Base-by-base conservation (phyloP, 2,329 filamentous ascomycete genomes). In the Colletotrichum horii region DNA sequence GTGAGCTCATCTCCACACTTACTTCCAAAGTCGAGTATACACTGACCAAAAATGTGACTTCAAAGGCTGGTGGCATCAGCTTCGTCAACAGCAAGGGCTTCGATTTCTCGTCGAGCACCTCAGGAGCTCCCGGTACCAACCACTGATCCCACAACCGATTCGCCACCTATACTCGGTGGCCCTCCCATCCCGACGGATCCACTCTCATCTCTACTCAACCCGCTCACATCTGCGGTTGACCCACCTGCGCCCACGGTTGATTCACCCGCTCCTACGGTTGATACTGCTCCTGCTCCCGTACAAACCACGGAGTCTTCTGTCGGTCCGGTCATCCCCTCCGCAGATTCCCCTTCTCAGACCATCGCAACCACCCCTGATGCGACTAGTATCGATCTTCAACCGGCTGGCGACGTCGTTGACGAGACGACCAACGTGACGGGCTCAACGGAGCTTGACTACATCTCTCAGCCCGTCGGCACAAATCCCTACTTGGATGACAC, bases 1-100 rank as follows among this genome's bases (percentile, higher is more conserved):
- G 79, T 79, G 72, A 80, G 80, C 71, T n/a, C 9, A 14, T 52
- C 14, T 36, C 28, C 19, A 3, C 19, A 30, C 58, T 8, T 22
- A 4, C 19, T 61, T 22, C 11, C 24, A 22, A 26, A 11, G 2
- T 22, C 1, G 28, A 61, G 26, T 28, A 61, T 34, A 34, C 28
- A 11, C 58, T 61, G 28, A 61, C 58, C 28, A 32, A 16, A 61
- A 22, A 4, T 34, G 19, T 15, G 28, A 61, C 58, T 30, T 30
- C 19, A 14, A 34, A 48, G 52, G 22, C 26, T 22, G 36, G 28
- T 3, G 22, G 58, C 22, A 12, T 16, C 34, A 62, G 24, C 15
- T 38, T 68, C 70, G n/a, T 12, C 22, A 68, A 65, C 19, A 26
- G 62, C 70, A 16, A 60, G 28, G 66, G 62, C 52, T 28, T 32